A percentile compares a stretch with the other conserved stretches of the same genome.
These are phyloP conservation scores for Sarocladium kiliense DNA, from an alignment of 2,329 filamentous ascomycete genomes.

Conservation along the genomic window DNA sequence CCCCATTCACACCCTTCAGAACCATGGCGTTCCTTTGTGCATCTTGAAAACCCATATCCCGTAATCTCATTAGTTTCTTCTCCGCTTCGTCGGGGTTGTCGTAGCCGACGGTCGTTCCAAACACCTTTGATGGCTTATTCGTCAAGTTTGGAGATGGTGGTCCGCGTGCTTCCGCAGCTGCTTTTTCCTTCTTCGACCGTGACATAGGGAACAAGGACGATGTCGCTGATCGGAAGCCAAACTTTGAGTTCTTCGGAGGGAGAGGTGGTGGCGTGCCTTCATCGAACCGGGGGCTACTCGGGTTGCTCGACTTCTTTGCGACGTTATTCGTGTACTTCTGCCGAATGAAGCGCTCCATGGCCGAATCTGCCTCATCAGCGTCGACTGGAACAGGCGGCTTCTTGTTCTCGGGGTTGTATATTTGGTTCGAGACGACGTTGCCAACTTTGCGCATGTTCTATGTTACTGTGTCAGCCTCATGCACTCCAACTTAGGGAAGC, in stretches of 20 bases:
- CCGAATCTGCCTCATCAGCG: conserved; percentile 84
- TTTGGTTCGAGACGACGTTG: conserved; percentile 79
- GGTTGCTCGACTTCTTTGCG: conserved; percentile 30
- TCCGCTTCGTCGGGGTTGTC: conserved; percentile 58
- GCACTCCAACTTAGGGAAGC: conserved; percentile 1
- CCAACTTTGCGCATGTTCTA: conserved; percentile 94
- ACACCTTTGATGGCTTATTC: conserved; percentile 63
- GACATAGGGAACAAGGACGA: conserved; percentile 65
- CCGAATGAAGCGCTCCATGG: conserved; percentile 92
- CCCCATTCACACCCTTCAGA: conserved; percentile 76
- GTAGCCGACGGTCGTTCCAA: conserved; percentile 62
- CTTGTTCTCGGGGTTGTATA: conserved; percentile 81
- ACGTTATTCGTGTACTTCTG: conserved; percentile 78
- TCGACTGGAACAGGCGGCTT: conserved; percentile 84
- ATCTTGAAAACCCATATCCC: conserved; percentile 90
- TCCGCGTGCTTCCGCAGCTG: conserved; percentile 22
- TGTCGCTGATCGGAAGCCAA: conserved; percentile 47
- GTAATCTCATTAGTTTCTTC: conserved; percentile 68
- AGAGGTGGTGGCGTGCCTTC: conserved; percentile 55
- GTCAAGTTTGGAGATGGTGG: conserved; percentile 35
- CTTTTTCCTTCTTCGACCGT: conserved; percentile 52
- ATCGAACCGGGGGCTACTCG: conserved; percentile 46
- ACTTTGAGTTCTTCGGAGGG: conserved; percentile 59
- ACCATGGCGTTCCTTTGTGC: conserved; percentile 75
- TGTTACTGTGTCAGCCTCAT: background rate